Evolutionary conservation across 371 early-diverging fungal species (phyloP), one percentile per base, ranked within the genome.

Genomic region (Blastocladiella emersonii): DNA sequence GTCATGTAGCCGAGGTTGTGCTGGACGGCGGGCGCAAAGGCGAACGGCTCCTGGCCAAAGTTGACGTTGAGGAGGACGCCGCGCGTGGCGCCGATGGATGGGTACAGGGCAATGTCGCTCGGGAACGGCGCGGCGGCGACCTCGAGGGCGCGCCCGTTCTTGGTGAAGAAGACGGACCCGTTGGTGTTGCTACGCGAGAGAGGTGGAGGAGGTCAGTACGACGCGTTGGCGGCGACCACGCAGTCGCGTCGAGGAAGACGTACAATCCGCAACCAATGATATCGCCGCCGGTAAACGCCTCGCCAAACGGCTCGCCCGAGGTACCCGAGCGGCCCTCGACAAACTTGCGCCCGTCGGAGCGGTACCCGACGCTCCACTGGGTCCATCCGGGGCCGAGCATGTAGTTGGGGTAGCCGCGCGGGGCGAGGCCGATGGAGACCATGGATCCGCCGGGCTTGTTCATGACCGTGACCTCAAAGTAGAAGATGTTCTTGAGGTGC

Each of bases 231-330:
- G 39, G 8, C 39, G 8, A 13, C 39, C 39, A 39, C 39, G 8
- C 5, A 5, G 39, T 8, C 13, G 8, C 8, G 13, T 39, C 8
- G 8, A 39, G 79, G 35, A 78, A 66, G 72, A 92, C 91, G 73
- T 96, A 90, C 49, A 97, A 69, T 21, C 91, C 83, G 70, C 95
- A 95, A 10, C 98, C 98, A 59, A 95, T 83, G 0, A 85, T 79
- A 69, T 97, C 98, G 12, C 91, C 92, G 3, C 91, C 92, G 25
- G 86, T 83, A 64, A 86, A 98, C 13, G 80, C 79, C 23, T 97
- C 97, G 1, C 98, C 98, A 68, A 86, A 98, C 13, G 76, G 71
- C 34, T 82, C 72, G n/a, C 97, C 97, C 27, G 77, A 83, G 5
- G 89, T 90, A 10, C 84, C 78, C 43, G 89, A 88, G 63, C 77